A percentile compares a stretch with the other conserved stretches of the same genome.
Conservation (phyloP, 139 green algal species). For the Microglena sp. region DNA sequence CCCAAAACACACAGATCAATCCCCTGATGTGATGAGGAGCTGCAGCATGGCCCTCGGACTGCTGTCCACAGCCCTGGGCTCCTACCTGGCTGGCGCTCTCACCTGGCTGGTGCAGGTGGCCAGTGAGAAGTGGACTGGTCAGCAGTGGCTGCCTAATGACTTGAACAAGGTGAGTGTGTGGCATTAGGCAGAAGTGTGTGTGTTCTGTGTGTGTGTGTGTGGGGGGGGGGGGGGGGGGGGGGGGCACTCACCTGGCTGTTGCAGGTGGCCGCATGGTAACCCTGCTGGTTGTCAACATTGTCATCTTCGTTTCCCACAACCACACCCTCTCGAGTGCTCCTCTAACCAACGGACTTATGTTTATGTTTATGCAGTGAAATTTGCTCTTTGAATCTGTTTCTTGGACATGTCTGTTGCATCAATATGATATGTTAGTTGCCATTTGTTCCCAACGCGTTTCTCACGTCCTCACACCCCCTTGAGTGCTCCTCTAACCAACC, state of each 20-base stretch:
- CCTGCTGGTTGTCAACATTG: not conserved
- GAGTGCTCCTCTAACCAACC: not conserved
- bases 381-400: not conserved
- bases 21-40: conserved; percentile 65
- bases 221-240: not conserved
- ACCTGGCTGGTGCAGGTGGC: conserved; percentile 36
- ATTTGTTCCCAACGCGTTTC: not conserved
- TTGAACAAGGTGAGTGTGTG: conserved; percentile 25
- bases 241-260: not conserved
- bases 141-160: conserved; percentile 48
- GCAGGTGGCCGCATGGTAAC: not conserved
- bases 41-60: conserved; percentile 67
- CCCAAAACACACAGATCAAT: conserved; percentile 25
- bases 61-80: conserved; percentile 65
- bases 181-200: not conserved
- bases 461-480: not conserved
- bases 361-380: not conserved
- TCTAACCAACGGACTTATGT: not conserved
- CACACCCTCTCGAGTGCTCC: not conserved
- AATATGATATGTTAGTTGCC: not conserved
- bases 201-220: conserved; percentile 7
- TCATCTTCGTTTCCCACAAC: not conserved
- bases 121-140: conserved; percentile 14
- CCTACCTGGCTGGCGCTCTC: conserved; percentile 66
- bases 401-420: not conserved